phyloP scores from a whole-genome alignment of 768 basidiomycete species.

The Suillus sp. region DNA sequence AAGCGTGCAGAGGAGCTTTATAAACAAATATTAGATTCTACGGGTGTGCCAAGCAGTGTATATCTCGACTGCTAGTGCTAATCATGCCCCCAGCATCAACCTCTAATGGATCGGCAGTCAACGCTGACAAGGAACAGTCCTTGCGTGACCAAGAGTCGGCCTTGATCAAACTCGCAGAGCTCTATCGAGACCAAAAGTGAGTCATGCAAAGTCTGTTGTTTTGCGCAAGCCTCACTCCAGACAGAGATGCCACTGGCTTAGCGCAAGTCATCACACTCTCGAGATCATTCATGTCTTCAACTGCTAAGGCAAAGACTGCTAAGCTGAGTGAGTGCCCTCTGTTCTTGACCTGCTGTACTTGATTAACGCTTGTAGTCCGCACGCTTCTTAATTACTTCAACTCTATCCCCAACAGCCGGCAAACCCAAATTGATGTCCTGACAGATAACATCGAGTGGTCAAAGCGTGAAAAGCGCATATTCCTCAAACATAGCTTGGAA shows the following conservation, averaged over 20 bases:
- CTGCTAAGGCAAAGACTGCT: slow-evolving; percentile 96
- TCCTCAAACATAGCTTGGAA: slow-evolving; percentile 93
- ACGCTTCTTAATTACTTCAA: slow-evolving; percentile 92
- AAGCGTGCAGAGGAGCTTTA: slow-evolving; percentile 73
- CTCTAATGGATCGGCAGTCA: slow-evolving; percentile 36
- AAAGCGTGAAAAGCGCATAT: slow-evolving; percentile 87
- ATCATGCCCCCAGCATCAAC: slow-evolving; percentile 27
- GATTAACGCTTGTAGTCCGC: slow-evolving; percentile 58
- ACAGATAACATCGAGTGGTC: slow-evolving; percentile 94
- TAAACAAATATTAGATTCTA: slow-evolving; percentile 59
- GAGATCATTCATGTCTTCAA: slow-evolving; percentile 86
- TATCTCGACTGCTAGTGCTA: not conserved
- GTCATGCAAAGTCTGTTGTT: slow-evolving; percentile 25
- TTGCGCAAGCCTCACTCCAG: slow-evolving; percentile 7
- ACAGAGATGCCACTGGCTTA: slow-evolving; percentile 81
- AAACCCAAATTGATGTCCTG: slow-evolving; percentile 82
- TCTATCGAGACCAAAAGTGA: slow-evolving; percentile 85
- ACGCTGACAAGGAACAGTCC: slow-evolving; percentile 52
- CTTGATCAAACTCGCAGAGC: slow-evolving; percentile 80
- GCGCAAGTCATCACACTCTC: slow-evolving; percentile 86
- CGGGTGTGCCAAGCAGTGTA: slow-evolving; percentile 28
- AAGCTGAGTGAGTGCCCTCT: slow-evolving; percentile 69
- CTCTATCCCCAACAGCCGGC: slow-evolving; percentile 70
- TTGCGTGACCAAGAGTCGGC: slow-evolving; percentile 85
- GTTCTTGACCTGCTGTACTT: not conserved